These are phyloP conservation scores for Hypseocharis bilobata DNA, from an alignment of 441 rosid genomes.

Conservation along the genomic window DNA sequence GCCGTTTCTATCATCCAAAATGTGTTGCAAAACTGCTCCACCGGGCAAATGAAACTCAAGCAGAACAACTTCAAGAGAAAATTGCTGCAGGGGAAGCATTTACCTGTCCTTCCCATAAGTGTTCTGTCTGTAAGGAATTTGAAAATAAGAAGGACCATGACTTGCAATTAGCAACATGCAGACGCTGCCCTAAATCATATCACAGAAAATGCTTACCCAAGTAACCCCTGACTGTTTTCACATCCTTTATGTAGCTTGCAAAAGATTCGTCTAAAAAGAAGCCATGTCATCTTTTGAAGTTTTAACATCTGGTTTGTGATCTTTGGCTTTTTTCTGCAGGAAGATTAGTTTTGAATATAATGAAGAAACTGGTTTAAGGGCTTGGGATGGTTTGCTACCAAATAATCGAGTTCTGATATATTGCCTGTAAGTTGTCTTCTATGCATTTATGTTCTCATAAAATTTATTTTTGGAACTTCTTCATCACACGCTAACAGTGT, in stretches of 20 bases:
- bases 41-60: constrained; percentile 44
- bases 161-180: constrained; percentile 81
- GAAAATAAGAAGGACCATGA: constrained; percentile 53
- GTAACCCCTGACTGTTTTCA: constrained; percentile 27
- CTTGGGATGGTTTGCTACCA: constrained; percentile 66
- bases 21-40: constrained; percentile 63
- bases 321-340: constrained; percentile 26
- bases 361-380: constrained; percentile 48
- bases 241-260: neutral
- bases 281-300: constrained; percentile 4
- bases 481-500: constrained; percentile 17
- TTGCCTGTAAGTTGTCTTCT: constrained; percentile 56
- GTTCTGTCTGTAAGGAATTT: constrained; percentile 53
- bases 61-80: constrained; percentile 40
- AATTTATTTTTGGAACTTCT: constrained; percentile 11
- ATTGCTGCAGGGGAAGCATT: constrained; percentile 53
- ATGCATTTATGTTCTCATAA: constrained; percentile 2
- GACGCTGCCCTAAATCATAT: constrained; percentile 86
- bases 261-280: no score
- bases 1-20: constrained; percentile 72
- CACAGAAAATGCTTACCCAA: constrained; percentile 88
- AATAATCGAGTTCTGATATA: constrained; percentile 60
- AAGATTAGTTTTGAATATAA: constrained; percentile 40
- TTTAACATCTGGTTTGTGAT: constrained; percentile 4
- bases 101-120: constrained; percentile 81